Evolutionary conservation across 257 asterid species (phyloP).

Genomic region (Jaltomata sinuosa): DNA sequence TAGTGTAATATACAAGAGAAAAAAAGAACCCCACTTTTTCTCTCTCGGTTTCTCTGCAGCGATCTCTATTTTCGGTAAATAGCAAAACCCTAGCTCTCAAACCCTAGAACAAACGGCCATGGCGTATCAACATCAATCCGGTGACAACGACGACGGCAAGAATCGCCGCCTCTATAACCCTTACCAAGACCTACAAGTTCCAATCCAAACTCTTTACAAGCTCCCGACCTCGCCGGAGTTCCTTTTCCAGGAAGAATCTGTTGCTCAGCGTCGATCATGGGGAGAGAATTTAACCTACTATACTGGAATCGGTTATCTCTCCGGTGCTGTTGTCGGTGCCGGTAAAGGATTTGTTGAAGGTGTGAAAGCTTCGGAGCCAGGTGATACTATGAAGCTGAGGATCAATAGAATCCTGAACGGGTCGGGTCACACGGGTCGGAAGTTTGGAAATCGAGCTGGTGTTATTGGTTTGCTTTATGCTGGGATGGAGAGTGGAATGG

Average conservation of each 20-base stretch:
- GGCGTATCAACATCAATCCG: constrained; percentile 60
- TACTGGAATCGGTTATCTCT: constrained; percentile 76
- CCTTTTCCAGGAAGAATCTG: constrained; percentile 75
- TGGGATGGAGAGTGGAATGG: constrained; percentile 83
- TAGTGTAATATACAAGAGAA: neutral
- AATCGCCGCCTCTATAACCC: constrained; percentile 85
- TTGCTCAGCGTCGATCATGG: constrained; percentile 84
- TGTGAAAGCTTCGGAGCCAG: constrained; percentile 55
- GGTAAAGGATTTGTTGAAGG: constrained; percentile 57
- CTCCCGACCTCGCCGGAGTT: constrained; percentile 81
- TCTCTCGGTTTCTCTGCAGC: neutral
- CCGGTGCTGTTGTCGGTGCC: constrained; percentile 67
- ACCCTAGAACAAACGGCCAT: constrained; percentile 18
- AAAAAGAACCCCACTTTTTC: neutral
- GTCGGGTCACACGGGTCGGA: constrained; percentile 73
- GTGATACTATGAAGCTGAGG: constrained; percentile 71
- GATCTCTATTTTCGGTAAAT: neutral
- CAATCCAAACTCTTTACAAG: constrained; percentile 48
- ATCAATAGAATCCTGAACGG: constrained; percentile 70
- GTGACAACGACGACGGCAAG: constrained; percentile 16
- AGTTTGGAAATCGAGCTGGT: constrained; percentile 73
- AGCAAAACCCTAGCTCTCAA: constrained; percentile 10
- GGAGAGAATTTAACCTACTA: constrained; percentile 86
- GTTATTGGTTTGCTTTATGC: constrained; percentile 75
- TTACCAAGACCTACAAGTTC: constrained; percentile 64